Conservation (phyloP, 345 rosid genomes). For the Cardamine chenopodiifolia region DNA sequence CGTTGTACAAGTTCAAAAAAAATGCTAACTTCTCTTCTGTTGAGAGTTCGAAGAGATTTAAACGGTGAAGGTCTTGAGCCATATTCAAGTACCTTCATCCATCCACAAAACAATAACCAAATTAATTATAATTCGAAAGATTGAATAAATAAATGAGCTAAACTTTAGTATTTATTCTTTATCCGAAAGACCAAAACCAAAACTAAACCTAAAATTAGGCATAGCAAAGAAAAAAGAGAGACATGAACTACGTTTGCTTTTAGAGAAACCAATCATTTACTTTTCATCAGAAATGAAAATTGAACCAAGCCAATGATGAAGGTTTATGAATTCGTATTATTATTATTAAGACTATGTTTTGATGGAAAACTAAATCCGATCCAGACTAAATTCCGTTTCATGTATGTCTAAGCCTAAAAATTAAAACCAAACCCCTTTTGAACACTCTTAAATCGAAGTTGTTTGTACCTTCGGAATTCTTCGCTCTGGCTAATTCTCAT, state of each 20-base stretch:
- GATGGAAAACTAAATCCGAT: neutral
- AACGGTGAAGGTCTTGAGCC: slow-evolving; percentile 74
- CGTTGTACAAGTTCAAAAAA: slow-evolving; percentile 84
- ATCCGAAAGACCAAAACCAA: neutral
- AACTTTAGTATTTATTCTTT: neutral
- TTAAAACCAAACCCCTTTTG: neutral
- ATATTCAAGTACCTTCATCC: slow-evolving; percentile 64
- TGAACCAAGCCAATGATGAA: neutral
- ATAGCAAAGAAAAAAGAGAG: neutral
- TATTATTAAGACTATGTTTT: neutral
- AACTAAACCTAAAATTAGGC: too few species aligned
- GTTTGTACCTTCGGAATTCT: slow-evolving; percentile 78
- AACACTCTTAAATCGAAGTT: neutral
- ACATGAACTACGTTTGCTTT: neutral
- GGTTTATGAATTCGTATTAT: too few species aligned
- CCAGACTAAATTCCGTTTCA: neutral
- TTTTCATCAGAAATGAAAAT: too few species aligned
- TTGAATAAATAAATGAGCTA: neutral
- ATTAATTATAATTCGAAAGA: neutral
- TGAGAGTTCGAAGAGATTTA: slow-evolving; percentile 57
- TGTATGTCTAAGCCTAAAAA: neutral
- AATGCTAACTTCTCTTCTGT: slow-evolving; percentile 68
- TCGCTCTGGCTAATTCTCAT: slow-evolving; percentile 66
- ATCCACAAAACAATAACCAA: neutral
- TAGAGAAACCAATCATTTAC: neutral